These are phyloP conservation scores for Magnaporthiopsis incrustans DNA, from an alignment of 2,329 filamentous ascomycete species.

Conservation along the genomic window DNA sequence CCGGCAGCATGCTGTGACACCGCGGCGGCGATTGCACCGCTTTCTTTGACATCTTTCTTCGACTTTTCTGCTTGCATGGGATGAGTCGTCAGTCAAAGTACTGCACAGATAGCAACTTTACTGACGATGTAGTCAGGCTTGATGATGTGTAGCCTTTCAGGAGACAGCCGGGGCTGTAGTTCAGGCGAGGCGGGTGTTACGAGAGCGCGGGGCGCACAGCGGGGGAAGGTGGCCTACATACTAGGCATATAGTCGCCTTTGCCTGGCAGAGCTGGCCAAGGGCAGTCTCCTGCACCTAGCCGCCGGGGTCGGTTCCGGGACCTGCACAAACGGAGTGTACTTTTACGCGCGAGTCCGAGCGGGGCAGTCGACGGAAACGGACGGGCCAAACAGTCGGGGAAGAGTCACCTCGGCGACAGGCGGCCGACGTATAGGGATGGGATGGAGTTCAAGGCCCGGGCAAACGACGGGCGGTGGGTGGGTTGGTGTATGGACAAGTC, in stretches of 20 bases:
- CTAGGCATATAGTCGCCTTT: conserved; percentile 16
- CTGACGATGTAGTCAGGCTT: background rate
- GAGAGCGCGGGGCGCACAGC: background rate
- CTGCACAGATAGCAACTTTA: background rate
- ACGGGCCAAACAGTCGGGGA: background rate
- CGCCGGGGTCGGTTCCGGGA: background rate
- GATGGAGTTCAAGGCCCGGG: background rate
- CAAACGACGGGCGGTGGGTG: background rate
- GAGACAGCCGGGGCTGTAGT: background rate
- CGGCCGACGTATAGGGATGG: background rate
- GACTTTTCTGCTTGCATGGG: conserved; percentile 32
- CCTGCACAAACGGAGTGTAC: background rate
- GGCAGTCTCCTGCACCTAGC: conserved; percentile 4
- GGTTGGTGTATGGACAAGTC: background rate
- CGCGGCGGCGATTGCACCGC: conserved; percentile 43
- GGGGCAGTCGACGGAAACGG: background rate
- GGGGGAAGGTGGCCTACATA: conserved; percentile 7
- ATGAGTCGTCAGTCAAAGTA: background rate
- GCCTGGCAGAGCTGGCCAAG: background rate
- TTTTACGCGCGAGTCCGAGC: background rate
- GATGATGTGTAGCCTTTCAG: background rate
- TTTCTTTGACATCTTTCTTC: conserved; percentile 47
- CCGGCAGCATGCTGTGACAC: conserved; percentile 44
- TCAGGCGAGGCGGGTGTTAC: background rate
- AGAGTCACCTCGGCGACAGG: background rate